Evolutionary conservation across 2,329 filamentous ascomycete species (phyloP).

Genomic region (Tolypocladium sp.): DNA sequence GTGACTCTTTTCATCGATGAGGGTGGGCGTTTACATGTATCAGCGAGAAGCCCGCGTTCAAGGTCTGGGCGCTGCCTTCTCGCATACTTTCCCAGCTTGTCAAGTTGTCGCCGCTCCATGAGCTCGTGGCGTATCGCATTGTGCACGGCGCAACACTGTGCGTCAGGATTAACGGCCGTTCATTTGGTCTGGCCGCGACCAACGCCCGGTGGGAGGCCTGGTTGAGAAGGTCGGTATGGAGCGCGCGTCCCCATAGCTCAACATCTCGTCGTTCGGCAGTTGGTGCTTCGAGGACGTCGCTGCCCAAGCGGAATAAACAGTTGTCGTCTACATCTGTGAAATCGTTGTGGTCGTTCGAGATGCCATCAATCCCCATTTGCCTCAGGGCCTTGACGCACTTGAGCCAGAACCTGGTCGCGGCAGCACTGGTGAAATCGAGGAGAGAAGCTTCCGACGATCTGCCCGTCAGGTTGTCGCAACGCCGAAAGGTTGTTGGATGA

Average conservation of each 20-base stretch:
- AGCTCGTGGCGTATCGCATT: constrained; percentile 57
- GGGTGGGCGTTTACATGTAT: constrained; percentile 32
- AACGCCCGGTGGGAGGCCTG: constrained; percentile 62
- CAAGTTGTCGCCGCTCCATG: constrained; percentile 68
- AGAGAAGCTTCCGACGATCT: constrained; percentile 60
- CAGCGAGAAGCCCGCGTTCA: constrained; percentile 59
- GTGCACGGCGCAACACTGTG: constrained; percentile 63
- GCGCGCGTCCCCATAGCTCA: constrained; percentile 58
- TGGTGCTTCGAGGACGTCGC: constrained; percentile 24
- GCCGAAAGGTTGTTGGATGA: constrained; percentile 47
- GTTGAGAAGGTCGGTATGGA: constrained; percentile 64
- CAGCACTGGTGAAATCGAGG: constrained; percentile 62
- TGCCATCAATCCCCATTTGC: constrained; percentile 57
- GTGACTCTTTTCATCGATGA: too few species aligned
- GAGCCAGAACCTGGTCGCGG: constrained; percentile 64
- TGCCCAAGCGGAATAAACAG: constrained; percentile 52
- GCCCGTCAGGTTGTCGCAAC: constrained; percentile 65
- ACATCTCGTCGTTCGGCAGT: constrained; percentile 34
- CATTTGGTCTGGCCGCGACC: constrained; percentile 44
- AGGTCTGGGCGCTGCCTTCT: constrained; percentile 58
- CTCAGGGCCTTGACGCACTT: constrained; percentile 55
- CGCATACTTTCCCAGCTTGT: constrained; percentile 69
- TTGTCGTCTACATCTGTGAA: constrained; percentile 57
- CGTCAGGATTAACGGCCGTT: constrained; percentile 59
- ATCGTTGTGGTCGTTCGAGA: constrained; percentile 77